Evolutionary conservation across 306 rosid species (phyloP).

Genomic region (Sindora glabra): DNA sequence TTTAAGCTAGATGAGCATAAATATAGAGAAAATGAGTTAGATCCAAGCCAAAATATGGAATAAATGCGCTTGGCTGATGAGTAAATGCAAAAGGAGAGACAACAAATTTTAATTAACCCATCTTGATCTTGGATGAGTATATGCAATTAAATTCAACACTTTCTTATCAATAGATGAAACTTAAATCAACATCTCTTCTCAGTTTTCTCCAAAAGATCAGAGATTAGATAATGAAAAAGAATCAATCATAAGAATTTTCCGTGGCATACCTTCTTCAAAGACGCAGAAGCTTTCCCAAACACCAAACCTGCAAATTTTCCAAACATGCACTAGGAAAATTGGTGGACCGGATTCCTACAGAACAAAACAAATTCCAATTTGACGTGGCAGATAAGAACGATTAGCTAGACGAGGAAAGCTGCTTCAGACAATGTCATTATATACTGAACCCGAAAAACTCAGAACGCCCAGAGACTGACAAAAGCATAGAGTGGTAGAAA

Average conservation of each 20-base stretch:
- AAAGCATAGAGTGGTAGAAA: conserved; percentile 37
- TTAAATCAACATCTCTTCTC: conserved; percentile 6
- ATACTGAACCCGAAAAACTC: conserved; percentile 38
- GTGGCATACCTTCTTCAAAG: conserved; percentile 36
- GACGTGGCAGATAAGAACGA: conserved; percentile 20
- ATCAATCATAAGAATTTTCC: too few relatives aligned
- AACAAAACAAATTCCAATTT: conserved; percentile 35
- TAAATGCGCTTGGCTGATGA: conserved; percentile 5
- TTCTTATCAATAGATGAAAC: too few relatives aligned
- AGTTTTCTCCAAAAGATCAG: background rate
- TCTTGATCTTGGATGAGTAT: too few relatives aligned
- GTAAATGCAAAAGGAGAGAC: background rate
- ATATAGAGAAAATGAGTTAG: conserved; percentile 14
- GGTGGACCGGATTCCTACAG: conserved; percentile 40
- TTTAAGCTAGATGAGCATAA: background rate
- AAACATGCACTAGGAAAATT: conserved; percentile 20
- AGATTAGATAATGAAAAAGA: conserved; percentile 1
- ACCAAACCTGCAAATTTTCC: conserved; percentile 19
- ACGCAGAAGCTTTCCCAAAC: conserved; percentile 14
- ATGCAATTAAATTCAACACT: too few relatives aligned
- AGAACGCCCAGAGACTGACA: conserved; percentile 69
- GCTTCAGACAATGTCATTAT: conserved; percentile 37
- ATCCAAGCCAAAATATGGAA: conserved; percentile 17
- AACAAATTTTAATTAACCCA: background rate
- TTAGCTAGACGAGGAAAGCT: conserved; percentile 32